Evolutionary conservation across 208 protist genomes (phyloP), one percentile per base, ranked within the genome.

Genomic region (Trypanosoma avium): DNA sequence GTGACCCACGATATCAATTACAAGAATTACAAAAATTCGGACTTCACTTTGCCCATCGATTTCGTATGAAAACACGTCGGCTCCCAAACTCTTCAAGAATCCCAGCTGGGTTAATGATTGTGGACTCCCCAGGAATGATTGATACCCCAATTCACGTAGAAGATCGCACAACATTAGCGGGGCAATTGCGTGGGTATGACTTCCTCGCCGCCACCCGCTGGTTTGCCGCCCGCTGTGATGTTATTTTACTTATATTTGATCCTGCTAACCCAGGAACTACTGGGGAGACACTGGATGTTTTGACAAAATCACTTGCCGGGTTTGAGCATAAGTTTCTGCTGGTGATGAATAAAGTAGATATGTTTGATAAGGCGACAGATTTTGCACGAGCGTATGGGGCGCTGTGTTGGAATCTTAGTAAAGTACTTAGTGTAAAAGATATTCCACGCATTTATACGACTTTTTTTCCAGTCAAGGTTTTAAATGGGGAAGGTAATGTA

Each of bases 121-220:
- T 97, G 12, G 93, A 97, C 69, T 88, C 88, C 6, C 93, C 93
- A 0, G 93, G 93, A 12, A 97, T 96, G 90, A 96, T 97, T 64
- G 93, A 95, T 62, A 91, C 86, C 10, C 85, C 86, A 0, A 61
- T 82, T 29, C 75, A 90, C 62, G 61, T 77, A 19, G 57, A 60
- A 17, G 61, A 77, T n/a, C 63, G 67, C 7, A 80, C 61, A 47
- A 61, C 65, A 7, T 9, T 68, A 17, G 67, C 67, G 42, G 79
- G 81, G 38, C 75, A 94, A 19, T 66, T 83, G 21, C 77, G 92
- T 24, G 88, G 92, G 32, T 97, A 97, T 75, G 89, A 97, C 73
- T 93, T 97, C 54, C 73, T 92, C 30, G 82, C 68, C 12, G 82
- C 78, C 3, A 90, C 85, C 15, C 70, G 83, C 1, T 96, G 93